Base-by-base conservation (phyloP, 305 asterid species). In the Lippia alba region DNA sequence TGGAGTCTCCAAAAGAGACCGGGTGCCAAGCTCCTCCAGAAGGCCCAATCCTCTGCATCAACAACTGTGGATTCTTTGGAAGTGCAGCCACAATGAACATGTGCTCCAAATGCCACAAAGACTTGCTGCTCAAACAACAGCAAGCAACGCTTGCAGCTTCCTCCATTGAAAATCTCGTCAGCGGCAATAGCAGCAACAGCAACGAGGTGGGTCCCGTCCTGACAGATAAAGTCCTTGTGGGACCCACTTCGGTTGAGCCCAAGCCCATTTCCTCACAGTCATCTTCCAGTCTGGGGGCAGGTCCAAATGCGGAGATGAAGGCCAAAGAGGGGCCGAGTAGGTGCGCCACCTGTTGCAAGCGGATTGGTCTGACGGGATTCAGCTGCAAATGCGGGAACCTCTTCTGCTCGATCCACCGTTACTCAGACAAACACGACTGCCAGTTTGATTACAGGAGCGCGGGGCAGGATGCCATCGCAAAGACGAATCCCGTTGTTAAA, bases 41-140 rank as follows among this genome's bases (percentile, higher is more conserved):
- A 75, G 85, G 87, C 40, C 86, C 90, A 39, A 76, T 74, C 66
- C 88, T 87, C 19, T 87, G 92, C 82, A 54, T 85, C 53, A 85
- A 83, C 65, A 87, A 87, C 79, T 85, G 90, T 57, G 93, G 93
- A 8, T 87, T 87, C 80, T 87, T 83, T 40, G 94, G 94, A 15
- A 85, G 89, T 67, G 79, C 87, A 15, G 80, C 87, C 11, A 87
- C 91, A 12, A 81, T 85, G 94, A 81, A 85, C 54, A 85, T 87
- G 94, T 87, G 94, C 65, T 85, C 91, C 53, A 87, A 87, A 76
- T 87, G 91, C 64, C 91, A 85, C 71, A 87, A 85, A 67, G 91
- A 83, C 57, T 69, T 76, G 77, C 63, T 81, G 18, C 48, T 81
- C 80, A 83, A 85, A 58, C 85, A 83, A 55, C 86, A 81, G 15